Base-by-base conservation (phyloP, 768 basidiomycete genomes). In the Agaricus bisporus region DNA sequence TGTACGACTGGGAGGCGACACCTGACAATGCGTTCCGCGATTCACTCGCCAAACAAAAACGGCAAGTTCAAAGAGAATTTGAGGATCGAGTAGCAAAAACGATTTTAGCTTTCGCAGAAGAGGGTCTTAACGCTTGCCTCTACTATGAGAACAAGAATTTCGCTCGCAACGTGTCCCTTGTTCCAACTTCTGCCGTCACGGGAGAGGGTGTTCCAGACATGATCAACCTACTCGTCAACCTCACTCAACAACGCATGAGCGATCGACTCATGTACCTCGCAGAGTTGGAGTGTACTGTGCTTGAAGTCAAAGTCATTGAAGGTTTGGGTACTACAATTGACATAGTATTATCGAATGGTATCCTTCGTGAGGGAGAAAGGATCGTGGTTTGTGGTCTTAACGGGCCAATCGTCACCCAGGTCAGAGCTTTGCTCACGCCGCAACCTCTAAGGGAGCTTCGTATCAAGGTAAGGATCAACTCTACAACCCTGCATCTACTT, bases 91-190 rank as follows among this genome's bases (percentile, higher is more conserved):
- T 88, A 14, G 64, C 83, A 61, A 87, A 89, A 69, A 93, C 90
- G 29, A 88, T 89, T 52, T 68, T 98, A 51, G 94, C 92, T 3
- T 95, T 99, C 66, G 92, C 95, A n/a, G 94, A 99, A 67, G 93
- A 98, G 69, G 95, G 95, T 48, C 74, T 98, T 60, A 99, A 99
- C 69, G 84, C 97, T 44, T 82, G 86, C 46, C 83, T 95, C 51
- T 98, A 98, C 77, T 98, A 98, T 72, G 90, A 98, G 48, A 99
- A 99, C 83, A 95, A 91, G 76, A 93, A 81, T 70, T 86, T 97
- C 57, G 91, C 85, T 49, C 81, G 88, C 56, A 95, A 92, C 61
- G 94, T 99, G 56, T 98, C 95, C 2, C 78, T 99, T 46, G 95
- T 99, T 11, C 95, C 97, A 28, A 98, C 95, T 4, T 98, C 97